Percentiles rank a stretch among this genome's conserved stretches.
Evolutionary conservation across 2,329 filamentous ascomycete species (phyloP).

Genomic region (Rhynchosporium agropyri): DNA sequence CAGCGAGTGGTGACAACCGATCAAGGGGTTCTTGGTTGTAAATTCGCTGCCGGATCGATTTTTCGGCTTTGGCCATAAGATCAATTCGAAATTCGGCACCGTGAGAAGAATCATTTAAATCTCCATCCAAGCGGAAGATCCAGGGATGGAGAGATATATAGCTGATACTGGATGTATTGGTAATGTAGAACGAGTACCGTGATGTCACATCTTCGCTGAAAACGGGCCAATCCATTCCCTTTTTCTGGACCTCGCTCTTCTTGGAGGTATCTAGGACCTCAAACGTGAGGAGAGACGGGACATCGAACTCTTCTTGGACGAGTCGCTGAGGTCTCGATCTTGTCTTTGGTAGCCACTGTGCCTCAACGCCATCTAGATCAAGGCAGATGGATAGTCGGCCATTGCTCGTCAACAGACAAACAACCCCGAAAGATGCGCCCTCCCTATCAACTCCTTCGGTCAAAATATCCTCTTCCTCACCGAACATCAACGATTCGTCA

Average conservation of each 20-base stretch:
- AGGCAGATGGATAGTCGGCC: slow-evolving; percentile 64
- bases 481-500: slow-evolving; percentile 61
- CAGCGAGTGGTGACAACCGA: slow-evolving; percentile 52
- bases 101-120: slow-evolving; percentile 59
- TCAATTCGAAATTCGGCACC: slow-evolving; percentile 65
- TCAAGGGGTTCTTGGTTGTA: slow-evolving; percentile 56
- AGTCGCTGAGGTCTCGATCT: slow-evolving; percentile 51
- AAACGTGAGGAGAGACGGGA: slow-evolving; percentile 59
- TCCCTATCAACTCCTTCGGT: slow-evolving; percentile 59
- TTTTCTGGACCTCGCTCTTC: slow-evolving; percentile 53
- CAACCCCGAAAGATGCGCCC: slow-evolving; percentile 60
- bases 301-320: slow-evolving; percentile 43
- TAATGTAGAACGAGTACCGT: slow-evolving; percentile 65
- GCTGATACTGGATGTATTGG: slow-evolving; percentile 61
- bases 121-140: slow-evolving; percentile 65
- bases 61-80: slow-evolving; percentile 60
- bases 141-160: slow-evolving; percentile 62
- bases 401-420: slow-evolving; percentile 63
- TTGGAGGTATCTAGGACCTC: slow-evolving; percentile 64
- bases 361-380: slow-evolving; percentile 63
- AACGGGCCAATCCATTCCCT: slow-evolving; percentile 61
- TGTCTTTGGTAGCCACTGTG: slow-evolving; percentile 64
- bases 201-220: slow-evolving; percentile 64
- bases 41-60: slow-evolving; percentile 57
- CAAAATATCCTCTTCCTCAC: slow-evolving; percentile 65